These are phyloP conservation scores for Nitzschia sp. DNA, from an alignment of 108 stramenopile genomes.

Conservation along the genomic window DNA sequence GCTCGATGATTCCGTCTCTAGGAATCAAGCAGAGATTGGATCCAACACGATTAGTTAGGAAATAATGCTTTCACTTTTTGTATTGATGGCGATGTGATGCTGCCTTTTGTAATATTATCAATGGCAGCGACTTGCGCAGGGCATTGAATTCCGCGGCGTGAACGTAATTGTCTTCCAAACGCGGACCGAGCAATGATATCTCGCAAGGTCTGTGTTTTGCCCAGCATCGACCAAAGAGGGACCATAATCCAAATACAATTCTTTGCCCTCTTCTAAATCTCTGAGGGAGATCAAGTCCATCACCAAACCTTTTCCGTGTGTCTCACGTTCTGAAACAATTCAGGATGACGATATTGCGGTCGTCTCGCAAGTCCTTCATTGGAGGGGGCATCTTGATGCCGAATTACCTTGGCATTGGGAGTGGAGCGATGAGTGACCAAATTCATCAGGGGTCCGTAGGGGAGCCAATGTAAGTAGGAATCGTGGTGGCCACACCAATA, in stretches of 20 bases:
- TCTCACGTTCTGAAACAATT: constrained; percentile 22
- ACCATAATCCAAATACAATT: constrained; percentile 70
- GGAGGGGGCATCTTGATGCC: constrained; percentile 9
- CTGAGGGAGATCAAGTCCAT: constrained; percentile 55
- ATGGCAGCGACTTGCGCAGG: no score
- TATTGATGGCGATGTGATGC: no score
- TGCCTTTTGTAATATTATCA: no score
- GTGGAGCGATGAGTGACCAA: constrained; percentile 27
- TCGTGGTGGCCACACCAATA: constrained; percentile 63
- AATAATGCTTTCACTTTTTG: no score
- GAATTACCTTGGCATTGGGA: constrained; percentile 26
- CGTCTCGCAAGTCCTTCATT: constrained; percentile 9
- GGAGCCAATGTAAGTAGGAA: constrained; percentile 55
- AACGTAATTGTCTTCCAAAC: constrained; percentile 18
- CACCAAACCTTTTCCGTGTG: constrained; percentile 48
- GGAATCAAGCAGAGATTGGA: no score
- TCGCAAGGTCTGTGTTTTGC: constrained; percentile 3
- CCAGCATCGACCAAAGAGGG: constrained; percentile 38
- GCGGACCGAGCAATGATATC: not conserved
- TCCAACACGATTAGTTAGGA: no score
- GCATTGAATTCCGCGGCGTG: constrained; percentile 30
- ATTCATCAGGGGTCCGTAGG: constrained; percentile 39
- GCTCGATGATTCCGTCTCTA: no score
- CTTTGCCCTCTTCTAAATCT: constrained; percentile 48
- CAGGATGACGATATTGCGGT: constrained; percentile 31